Evolutionary conservation across 495 filamentous ascomycete genomes (phyloP), one percentile per base, ranked within the genome.

Genomic region (Achaetomiella virescens): DNA sequence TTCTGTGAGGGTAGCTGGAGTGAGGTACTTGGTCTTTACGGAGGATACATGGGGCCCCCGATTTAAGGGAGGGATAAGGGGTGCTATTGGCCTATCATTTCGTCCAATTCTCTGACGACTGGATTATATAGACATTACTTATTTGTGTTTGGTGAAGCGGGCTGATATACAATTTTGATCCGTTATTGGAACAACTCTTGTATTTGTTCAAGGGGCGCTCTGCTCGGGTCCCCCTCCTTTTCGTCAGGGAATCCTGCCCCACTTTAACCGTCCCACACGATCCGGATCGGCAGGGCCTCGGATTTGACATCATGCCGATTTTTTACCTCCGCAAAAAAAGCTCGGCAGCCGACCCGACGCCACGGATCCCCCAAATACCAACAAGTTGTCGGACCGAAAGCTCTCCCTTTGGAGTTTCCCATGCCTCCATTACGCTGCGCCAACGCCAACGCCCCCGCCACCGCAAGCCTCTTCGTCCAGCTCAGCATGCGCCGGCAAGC

Each of bases 271-370:
- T 2, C 31, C 41, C 2, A 18, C 6, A 20, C 38, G 27, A 11
- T 17, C 24, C 14, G 14, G 38, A 41, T 14, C 41, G 27, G 25
- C 48, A 10, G 33, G 31, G 14, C 57, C 21, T 47, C 40, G 45
- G 51, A 50, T 44, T 61, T 73, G 73, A 75, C 70, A 74, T 75
- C 72, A 74, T 71, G 61, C 66, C 64, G 64, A 68, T 61, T 61
- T 68, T 64, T 69, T 61, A 54, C 62, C 21, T 27, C 35, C 63
- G 64, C 64, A 55, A 61, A 68, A 65, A 36, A 31, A 41, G 40
- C 41, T 46, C 45, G 21, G 42, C 53, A 33, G 37, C 41, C 44
- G 50, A 65, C 48, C 49, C 25, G 51, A 42, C 25, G 0, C 7
- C 7, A 35, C 50, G 27, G 50, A 45, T 1, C 24, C 6, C 15